Evolutionary conservation across 2,329 filamentous ascomycete genomes (phyloP).

Genomic region (Plectosphaerella sp.): DNA sequence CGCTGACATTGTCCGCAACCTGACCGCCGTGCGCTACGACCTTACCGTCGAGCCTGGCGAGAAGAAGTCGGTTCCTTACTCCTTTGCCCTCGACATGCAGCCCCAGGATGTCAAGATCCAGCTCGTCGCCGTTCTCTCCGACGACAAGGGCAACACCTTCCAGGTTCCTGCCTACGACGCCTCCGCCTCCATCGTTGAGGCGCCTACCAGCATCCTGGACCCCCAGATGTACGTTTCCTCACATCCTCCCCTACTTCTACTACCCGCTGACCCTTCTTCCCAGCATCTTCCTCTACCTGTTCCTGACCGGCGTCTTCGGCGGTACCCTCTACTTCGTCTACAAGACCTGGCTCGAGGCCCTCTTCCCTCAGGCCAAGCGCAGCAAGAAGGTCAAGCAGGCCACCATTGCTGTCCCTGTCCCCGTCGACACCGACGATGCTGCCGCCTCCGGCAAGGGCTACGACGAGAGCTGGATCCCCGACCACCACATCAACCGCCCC

Average conservation of each 20-base stretch:
- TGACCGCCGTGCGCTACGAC: conserved; percentile 73
- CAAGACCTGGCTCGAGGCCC: conserved; percentile 92
- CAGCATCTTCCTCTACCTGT: conserved; percentile 95
- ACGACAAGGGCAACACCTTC: conserved; percentile 63
- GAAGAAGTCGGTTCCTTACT: conserved; percentile 73
- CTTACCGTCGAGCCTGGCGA: conserved; percentile 70
- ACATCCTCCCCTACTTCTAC: conserved; percentile 21
- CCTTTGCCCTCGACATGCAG: conserved; percentile 86
- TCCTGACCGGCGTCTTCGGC: conserved; percentile 73
- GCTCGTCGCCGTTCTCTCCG: conserved; percentile 69
- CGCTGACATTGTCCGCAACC: conserved; percentile 70
- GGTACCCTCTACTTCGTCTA: conserved; percentile 94
- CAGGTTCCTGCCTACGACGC: conserved; percentile 78
- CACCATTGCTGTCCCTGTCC: conserved; percentile 56
- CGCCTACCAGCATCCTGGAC: conserved; percentile 86
- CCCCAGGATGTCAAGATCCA: conserved; percentile 82
- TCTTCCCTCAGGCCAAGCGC: conserved; percentile 88
- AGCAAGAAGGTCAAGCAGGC: conserved; percentile 63
- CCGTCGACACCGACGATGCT: conserved; percentile 66
- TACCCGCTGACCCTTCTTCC: conserved; percentile 35
- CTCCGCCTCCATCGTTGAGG: conserved; percentile 81
- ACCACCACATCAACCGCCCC: conserved; percentile 83
- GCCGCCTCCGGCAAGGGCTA: conserved; percentile 70
- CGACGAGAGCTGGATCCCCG: conserved; percentile 92
- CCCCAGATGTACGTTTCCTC: conserved; percentile 78